A percentile compares a stretch with the other conserved stretches of the same genome.
Evolutionary conservation across 768 basidiomycete species (phyloP).

Genomic region (Exidia glandulosa): DNA sequence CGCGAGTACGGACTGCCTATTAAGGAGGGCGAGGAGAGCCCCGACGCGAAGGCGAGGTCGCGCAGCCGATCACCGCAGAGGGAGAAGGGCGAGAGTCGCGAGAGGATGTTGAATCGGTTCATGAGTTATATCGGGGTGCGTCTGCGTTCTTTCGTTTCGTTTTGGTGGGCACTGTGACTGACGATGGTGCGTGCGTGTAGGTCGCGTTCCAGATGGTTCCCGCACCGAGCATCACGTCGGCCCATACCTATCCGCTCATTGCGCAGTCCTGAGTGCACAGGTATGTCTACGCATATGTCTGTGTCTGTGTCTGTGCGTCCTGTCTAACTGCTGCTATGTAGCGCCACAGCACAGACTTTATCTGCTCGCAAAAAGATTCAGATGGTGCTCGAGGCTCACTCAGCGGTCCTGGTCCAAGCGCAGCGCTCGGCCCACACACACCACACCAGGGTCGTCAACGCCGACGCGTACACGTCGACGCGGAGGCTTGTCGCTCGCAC

Average conservation of each 20-base stretch:
- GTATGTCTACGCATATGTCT: too few species aligned
- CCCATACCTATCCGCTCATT: neutral
- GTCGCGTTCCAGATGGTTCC: conserved; percentile 33
- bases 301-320: neutral
- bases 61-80: conserved; percentile 12
- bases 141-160: conserved; percentile 9
- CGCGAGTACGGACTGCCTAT: conserved; percentile 33
- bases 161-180: neutral
- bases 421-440: too few species aligned
- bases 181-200: conserved; percentile 12
- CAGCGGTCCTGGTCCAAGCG: too few species aligned
- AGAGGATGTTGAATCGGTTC: conserved; percentile 33
- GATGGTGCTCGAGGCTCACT: too few species aligned
- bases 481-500: too few species aligned
- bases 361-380: too few species aligned
- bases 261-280: neutral
- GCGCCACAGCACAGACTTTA: too few species aligned
- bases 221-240: conserved; percentile 3
- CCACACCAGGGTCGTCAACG: too few species aligned
- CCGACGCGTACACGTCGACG: too few species aligned
- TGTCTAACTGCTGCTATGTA: neutral
- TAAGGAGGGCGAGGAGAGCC: conserved; percentile 3
- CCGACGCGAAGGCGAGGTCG: conserved; percentile 2
- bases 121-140: conserved; percentile 39
- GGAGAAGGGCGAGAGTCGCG: conserved; percentile 17